A percentile compares a stretch with the other conserved stretches of the same genome.
Conservation (phyloP, 768 basidiomycete genomes). For the Lepiota venenata region DNA sequence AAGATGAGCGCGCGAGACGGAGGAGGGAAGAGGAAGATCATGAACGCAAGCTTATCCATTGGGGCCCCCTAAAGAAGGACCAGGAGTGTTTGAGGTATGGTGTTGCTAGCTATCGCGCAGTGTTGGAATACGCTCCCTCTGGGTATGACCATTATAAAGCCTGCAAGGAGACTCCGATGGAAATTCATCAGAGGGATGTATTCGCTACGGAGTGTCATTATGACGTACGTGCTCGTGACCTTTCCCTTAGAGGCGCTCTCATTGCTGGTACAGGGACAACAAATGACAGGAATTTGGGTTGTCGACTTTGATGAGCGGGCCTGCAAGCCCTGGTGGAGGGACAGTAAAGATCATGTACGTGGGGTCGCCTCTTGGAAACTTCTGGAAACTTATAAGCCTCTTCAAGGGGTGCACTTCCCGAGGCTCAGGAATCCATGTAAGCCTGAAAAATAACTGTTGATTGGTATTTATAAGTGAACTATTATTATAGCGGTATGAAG, state of each 20-base stretch:
- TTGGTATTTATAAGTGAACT: neutral
- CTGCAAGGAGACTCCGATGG: constrained; percentile 1
- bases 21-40: neutral
- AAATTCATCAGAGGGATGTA: constrained; percentile 4
- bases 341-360: constrained; percentile 1
- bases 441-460: neutral
- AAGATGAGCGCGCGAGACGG: neutral
- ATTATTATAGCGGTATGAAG: constrained; percentile 3
- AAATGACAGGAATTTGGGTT: constrained; percentile 6
- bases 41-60: neutral
- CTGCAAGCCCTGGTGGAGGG: constrained; percentile 9
- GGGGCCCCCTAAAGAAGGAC: neutral
- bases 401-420: constrained; percentile 1
- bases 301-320: constrained; percentile 5
- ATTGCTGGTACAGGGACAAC: neutral
- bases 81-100: neutral
- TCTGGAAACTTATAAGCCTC: neutral
- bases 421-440: constrained; percentile 7
- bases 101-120: neutral
- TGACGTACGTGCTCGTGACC: neutral
- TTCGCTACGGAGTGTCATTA: neutral
- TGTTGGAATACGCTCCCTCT: constrained; percentile 3
- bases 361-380: neutral
- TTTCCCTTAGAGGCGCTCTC: neutral
- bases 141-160: neutral